Conservation (phyloP, 176 grass and related monocot genomes). For the Tillandsia fasciculata region DNA sequence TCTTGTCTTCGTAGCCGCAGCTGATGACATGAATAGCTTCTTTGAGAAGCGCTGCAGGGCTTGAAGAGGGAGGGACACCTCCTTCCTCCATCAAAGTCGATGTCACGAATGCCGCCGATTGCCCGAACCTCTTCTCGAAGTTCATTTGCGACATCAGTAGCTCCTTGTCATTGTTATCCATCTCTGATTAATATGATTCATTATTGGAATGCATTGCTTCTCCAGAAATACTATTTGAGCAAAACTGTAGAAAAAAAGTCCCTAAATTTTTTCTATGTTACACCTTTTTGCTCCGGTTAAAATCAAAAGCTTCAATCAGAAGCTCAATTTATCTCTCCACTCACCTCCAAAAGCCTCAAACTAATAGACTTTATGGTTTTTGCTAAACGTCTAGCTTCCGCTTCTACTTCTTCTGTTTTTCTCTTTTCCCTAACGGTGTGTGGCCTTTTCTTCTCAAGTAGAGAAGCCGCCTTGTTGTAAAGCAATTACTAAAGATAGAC, state of each 20-base stretch:
- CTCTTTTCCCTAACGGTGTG: too few species aligned
- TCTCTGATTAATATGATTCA: conserved; percentile 16
- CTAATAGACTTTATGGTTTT: not conserved
- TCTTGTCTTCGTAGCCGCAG: conserved; percentile 98
- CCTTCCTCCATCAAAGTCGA: conserved; percentile 99
- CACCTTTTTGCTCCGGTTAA: too few species aligned
- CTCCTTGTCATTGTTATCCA: conserved; percentile 76
- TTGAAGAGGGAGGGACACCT: conserved; percentile 79
- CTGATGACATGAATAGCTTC: conserved; percentile 99
- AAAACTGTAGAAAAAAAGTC: too few species aligned
- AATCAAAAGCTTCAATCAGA: too few species aligned
- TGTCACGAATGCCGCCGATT: conserved; percentile 86
- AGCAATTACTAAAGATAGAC: not conserved
- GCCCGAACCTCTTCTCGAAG: conserved; percentile 98
- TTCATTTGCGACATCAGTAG: conserved; percentile 97
- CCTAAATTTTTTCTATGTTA: too few species aligned
- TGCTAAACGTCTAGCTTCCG: not conserved
- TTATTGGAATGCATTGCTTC: too few species aligned
- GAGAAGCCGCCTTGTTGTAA: too few species aligned
- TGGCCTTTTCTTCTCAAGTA: too few species aligned
- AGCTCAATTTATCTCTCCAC: too few species aligned
- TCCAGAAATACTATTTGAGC: too few species aligned
- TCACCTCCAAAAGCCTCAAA: too few species aligned
- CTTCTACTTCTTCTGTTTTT: not conserved
- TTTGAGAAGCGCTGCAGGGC: conserved; percentile 90